A percentile compares a stretch with the other conserved stretches of the same genome.
Conservation (phyloP, 352 stramenopile species). For the Globisporangium cylindrosporum region DNA sequence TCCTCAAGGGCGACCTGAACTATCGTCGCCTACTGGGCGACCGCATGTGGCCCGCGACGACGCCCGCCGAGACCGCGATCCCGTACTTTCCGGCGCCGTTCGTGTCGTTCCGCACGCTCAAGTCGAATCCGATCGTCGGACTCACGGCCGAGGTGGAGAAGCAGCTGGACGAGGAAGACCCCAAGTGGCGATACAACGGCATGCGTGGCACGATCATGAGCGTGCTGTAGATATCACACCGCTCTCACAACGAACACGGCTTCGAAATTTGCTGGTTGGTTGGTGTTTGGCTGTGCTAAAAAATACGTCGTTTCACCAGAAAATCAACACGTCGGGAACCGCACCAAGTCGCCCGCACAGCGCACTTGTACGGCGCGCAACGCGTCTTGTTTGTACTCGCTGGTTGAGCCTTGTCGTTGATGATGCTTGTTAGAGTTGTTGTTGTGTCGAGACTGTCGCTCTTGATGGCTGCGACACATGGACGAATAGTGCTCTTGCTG, state of each 20-base stretch:
- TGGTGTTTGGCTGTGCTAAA: background rate
- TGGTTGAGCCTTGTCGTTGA: background rate
- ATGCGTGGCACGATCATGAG: constrained; percentile 63
- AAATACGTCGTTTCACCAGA: background rate
- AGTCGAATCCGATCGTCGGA: constrained; percentile 66
- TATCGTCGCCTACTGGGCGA: constrained; percentile 95
- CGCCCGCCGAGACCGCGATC: constrained; percentile 80
- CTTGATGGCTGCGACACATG: background rate
- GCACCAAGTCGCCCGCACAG: background rate
- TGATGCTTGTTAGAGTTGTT: background rate
- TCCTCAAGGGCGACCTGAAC: constrained; percentile 98
- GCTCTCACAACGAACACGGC: background rate
- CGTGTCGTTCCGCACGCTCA: constrained; percentile 69
- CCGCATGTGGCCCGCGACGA: constrained; percentile 85
- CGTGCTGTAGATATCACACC: constrained; percentile 25
- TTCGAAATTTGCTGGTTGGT: background rate
- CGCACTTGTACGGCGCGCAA: background rate
- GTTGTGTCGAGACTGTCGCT: background rate
- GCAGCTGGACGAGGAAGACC: constrained; percentile 49
- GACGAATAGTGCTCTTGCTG: background rate
- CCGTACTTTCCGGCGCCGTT: constrained; percentile 70
- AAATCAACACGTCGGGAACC: background rate
- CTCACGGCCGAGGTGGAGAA: constrained; percentile 39
- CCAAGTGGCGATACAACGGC: constrained; percentile 64
- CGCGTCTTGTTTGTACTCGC: background rate